Evolutionary conservation across 352 stramenopile species (phyloP), one percentile per base, ranked within the genome.

Genomic region (Phytophthora cryptogea): DNA sequence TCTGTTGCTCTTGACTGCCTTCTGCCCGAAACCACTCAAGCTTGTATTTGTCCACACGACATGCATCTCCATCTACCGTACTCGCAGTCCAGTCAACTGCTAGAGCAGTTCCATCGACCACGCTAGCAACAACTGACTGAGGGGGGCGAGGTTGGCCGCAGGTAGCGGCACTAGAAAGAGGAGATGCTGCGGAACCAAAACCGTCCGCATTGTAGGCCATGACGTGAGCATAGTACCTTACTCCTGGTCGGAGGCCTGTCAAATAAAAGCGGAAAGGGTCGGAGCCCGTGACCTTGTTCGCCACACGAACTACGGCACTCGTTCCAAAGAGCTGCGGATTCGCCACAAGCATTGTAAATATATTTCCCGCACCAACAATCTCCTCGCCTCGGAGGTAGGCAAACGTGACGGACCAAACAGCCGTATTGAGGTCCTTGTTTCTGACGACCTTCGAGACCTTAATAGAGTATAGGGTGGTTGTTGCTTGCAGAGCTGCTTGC

Each of bases 371-470:
- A 17, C 94, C 94, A 26, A 97, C 86, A 53, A 95, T 79, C 55
- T 97, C 88, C 68, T 98, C 91, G 23, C 97, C 88, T 32, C 78
- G 73, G 17, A 98, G 67, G 43, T 98, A 94, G 0, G 94, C 96
- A 51, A 99, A 98, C 13, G 92, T 98, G 5, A 99, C 84, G 23
- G 90, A 94, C 95, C 95, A 99, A 14, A 89, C 72, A 1, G 82
- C 82, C 8, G 78, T 89, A 27, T 91, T 84, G 9, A 91, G 47
- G 3, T 20, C 45, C 27, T 68, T 27, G 20, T 70, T 80, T 1
- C 78, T 47, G 41, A 68, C 66, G 1, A 54, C 51, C 16, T 87
- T 89, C 5, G 65, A 74, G 6, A 92, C 80, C 39, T 94, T 92
- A 47, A 92, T 86, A 6, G 88, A 92, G 62, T 96, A 96, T 11